A percentile compares a stretch with the other conserved stretches of the same genome.
These are phyloP conservation scores for Rosa hybrid DNA, from an alignment of 331 rosid genomes.

Conservation along the genomic window DNA sequence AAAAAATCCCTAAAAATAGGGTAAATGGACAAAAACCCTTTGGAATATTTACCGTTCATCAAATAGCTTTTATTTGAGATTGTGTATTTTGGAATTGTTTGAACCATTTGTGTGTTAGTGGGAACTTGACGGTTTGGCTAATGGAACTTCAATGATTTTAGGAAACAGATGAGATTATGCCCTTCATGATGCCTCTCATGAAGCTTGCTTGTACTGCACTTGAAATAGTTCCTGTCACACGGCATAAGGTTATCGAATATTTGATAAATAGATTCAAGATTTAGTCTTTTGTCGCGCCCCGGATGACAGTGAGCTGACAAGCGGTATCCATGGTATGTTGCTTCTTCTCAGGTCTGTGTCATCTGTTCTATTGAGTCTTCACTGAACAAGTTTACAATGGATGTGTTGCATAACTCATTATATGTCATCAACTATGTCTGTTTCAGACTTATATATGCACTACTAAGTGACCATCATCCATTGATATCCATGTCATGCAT, in stretches of 20 bases:
- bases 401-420: neutral
- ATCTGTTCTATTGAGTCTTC: neutral
- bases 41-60: neutral
- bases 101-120: neutral
- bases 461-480: neutral
- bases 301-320: slow-evolving; percentile 59
- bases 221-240: slow-evolving; percentile 90
- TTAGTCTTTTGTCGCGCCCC: slow-evolving; percentile 87
- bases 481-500: neutral
- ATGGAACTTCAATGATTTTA: slow-evolving; percentile 40
- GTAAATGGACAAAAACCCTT: too few species aligned
- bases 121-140: slow-evolving; percentile 19
- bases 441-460: neutral
- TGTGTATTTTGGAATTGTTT: neutral
- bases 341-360: slow-evolving; percentile 1
- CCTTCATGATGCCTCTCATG: slow-evolving; percentile 96
- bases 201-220: slow-evolving; percentile 89
- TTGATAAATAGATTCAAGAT: slow-evolving; percentile 82
- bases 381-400: neutral
- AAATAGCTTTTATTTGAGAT: neutral
- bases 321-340: slow-evolving; percentile 61
- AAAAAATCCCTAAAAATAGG: too few species aligned
- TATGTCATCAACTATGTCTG: too few species aligned
- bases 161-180: slow-evolving; percentile 88
- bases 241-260: slow-evolving; percentile 66